Evolutionary conservation across 139 green algal species (phyloP).

Genomic region (Volvox africanus): DNA sequence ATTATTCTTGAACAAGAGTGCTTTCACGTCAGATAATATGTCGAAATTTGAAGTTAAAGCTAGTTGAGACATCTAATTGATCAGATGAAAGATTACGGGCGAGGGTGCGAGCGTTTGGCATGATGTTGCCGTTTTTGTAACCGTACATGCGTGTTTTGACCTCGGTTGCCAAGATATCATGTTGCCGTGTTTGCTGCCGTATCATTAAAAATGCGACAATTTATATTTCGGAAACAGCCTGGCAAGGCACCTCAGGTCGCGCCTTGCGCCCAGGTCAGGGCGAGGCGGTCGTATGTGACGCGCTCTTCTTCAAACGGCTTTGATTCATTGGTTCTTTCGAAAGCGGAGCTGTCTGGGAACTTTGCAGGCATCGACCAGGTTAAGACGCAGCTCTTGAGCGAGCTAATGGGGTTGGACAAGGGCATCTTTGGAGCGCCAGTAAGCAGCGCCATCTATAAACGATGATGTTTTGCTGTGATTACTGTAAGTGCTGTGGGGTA

Average conservation of each 20-base stretch:
- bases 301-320: slow-evolving; percentile 23
- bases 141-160: neutral
- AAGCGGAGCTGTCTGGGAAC: neutral
- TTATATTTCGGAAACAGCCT: neutral
- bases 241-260: neutral
- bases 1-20: too few species aligned
- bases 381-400: slow-evolving; percentile 50
- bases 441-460: neutral
- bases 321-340: neutral
- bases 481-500: neutral
- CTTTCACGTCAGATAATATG: too few species aligned
- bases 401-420: slow-evolving; percentile 61
- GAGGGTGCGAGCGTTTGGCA: too few species aligned
- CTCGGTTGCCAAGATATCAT: too few species aligned
- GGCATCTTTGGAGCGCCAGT: slow-evolving; percentile 75
- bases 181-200: too few species aligned
- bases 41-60: too few species aligned
- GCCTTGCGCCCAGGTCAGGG: neutral
- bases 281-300: neutral
- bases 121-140: neutral
- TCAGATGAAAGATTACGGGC: too few species aligned
- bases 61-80: too few species aligned
- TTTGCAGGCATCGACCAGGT: neutral
- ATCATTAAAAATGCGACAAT: neutral
- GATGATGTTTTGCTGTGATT: neutral